Percentiles rank a stretch among this genome's conserved stretches.
phyloP scores from a whole-genome alignment of 2,329 filamentous ascomycete genomes.

The Aspergillus sojae region DNA sequence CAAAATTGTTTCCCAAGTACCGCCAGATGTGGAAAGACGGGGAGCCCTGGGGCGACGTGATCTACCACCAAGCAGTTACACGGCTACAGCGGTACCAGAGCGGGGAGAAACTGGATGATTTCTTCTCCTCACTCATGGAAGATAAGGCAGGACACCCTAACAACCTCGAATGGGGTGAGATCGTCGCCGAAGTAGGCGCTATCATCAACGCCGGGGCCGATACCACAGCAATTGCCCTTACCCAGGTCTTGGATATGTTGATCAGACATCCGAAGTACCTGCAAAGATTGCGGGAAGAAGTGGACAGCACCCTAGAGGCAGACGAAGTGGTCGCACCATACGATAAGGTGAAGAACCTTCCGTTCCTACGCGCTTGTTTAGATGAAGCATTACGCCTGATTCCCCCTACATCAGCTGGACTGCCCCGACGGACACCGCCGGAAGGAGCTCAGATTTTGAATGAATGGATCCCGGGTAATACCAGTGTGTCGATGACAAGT shows the following conservation, averaged over 20 bases:
- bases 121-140: constrained; percentile 58
- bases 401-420: constrained; percentile 42
- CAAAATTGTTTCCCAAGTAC: constrained; percentile 47
- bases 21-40: constrained; percentile 36
- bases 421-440: constrained; percentile 46
- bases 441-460: constrained; percentile 45
- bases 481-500: constrained; percentile 45
- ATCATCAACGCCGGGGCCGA: constrained; percentile 50
- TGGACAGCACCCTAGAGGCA: constrained; percentile 45
- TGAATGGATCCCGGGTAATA: constrained; percentile 46
- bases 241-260: constrained; percentile 54
- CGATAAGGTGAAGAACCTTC: constrained; percentile 51
- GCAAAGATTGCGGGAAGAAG: constrained; percentile 44
- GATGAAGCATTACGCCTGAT: constrained; percentile 50
- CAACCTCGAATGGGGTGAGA: constrained; percentile 58
- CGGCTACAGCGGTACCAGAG: constrained; percentile 29
- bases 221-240: constrained; percentile 55
- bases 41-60: constrained; percentile 51
- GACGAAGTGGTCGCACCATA: constrained; percentile 49
- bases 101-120: constrained; percentile 59
- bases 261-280: constrained; percentile 49
- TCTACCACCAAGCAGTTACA: constrained; percentile 46
- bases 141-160: constrained; percentile 44
- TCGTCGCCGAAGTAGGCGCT: constrained; percentile 53
- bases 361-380: constrained; percentile 54